Evolutionary conservation across 345 rosid genomes (phyloP), one percentile per base, ranked within the genome.

Genomic region (Cochlearia excelsa): DNA sequence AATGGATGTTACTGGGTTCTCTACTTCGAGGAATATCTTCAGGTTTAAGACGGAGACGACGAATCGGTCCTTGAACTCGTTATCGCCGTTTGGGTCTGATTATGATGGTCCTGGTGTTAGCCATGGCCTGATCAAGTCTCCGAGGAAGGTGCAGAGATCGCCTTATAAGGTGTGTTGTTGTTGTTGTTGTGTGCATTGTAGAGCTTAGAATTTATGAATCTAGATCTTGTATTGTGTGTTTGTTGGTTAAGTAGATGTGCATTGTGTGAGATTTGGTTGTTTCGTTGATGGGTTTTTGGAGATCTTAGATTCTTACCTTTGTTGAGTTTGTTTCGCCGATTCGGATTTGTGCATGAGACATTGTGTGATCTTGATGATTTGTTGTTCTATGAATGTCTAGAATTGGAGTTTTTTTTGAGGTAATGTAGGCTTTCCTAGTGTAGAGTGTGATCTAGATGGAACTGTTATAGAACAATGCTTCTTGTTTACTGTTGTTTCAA

Each of bases 121-220:
- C 60, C 83, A 78, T 53, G 57, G 73, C 65, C 87, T 94, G 1
- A 87, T 87, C 50, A 93, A 85, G 77, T 64, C 95, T n/a, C 79
- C 86, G 3, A 77, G 96, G 77, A 89, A 93, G 80, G 95, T 93
- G 5, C 75, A 91, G 6, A 78, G 92, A 75, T 89, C 99, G 59
- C 99, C 99, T 1, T 89, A 82, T 69, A 93, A 93, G 93, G 99
- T 89, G 16, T 9, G 63, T 53, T 3, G 4, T 33, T 33, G 54
- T 23, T 29, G 30, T 9, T 7, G 30, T 35, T 9, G 11, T 37
- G 2, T 46, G 0, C 34, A 51, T 67, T 43, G 16, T 39, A 3
- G 5, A 26, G 5, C 33, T 60, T 49, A 27, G 26, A 6, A 6
- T 16, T 28, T 33, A 54, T 10, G 69, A 63, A 33, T 33, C 61